Evolutionary conservation across 1,139 yeast species (phyloP), one percentile per base, ranked within the genome.

Genomic region (Zygoascus sp.): DNA sequence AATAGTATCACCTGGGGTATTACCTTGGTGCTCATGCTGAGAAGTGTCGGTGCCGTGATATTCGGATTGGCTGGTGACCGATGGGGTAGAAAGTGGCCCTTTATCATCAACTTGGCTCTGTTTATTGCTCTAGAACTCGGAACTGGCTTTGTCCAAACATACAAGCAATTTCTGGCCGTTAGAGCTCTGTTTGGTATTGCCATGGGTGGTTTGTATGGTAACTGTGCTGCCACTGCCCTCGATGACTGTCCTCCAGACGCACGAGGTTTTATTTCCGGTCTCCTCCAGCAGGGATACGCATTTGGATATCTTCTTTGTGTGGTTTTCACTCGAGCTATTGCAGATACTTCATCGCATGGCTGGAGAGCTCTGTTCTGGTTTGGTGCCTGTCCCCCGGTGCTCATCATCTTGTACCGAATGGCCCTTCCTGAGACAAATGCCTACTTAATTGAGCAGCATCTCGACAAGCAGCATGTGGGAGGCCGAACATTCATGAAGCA

Each of bases 281-380:
- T 81, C 39, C 73, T 82, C 57, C 88, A 81, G 62, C 83, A 81
- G 58, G 89, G 89, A 49, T 83, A 83, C 57, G 83, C 88, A 2
- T 74, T 82, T 52, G 92, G 92, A 5, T 67, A 82, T 58, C 67
- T 83, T 43, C 62, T 82, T 34, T 85, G 80, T 2, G 85, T 80
- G 38, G 69, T 80, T 36, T 81, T 83, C 64, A 76, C 75, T 53
- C 73, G 88, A 53, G 85, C 83, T 1, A 46, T 81, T 53, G 73
- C 73, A 4, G 76, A 74, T 53, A 73, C 71, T 50, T 66, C 80
- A 8, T 50, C 66, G 1, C 75, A 78, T 55, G 74, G 77, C 0
- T 86, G 95, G 95, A 75, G 94, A 60, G 76, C 88, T 1, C 70
- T 85, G 53, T 83, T 81, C 64, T 85, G 94, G 89, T 83, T 87